Evolutionary conservation across 306 rosid genomes (phyloP), one percentile per base, ranked within the genome.

Genomic region (Quercus cerris): DNA sequence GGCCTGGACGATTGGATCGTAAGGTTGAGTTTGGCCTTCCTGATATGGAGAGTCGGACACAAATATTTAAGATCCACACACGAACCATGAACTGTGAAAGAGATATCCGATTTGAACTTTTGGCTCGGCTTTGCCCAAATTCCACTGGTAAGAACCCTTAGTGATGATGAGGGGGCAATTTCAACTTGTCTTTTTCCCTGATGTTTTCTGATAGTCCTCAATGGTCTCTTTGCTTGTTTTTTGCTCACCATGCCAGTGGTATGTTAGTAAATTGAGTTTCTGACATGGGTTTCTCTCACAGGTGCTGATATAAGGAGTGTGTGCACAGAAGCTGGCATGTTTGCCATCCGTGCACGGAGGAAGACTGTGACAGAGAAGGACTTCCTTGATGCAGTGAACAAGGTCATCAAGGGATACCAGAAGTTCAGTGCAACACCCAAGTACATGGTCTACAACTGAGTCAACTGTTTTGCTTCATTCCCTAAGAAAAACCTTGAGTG

Each of bases 21-120:
- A 96, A 96, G 87, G 98, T 96, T 69, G 99, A 96, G 88, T 96
- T 96, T 77, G 99, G 99, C 64, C 99, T 96, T 84, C 99, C 99
- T 44, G 99, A 96, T 71, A 77, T 96, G 87, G 99, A 96, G 91
- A 93, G 99, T 68, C 87, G 99, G 81, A 92, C 99, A 0, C 99
- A 96, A 75, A 96, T 96, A 57, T 96, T 96, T 82, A 96, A 96
- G 89, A 96, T 96, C 78, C 99, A 96, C 81, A 96, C 99, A 18
- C 80, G 99, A 76, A 96, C 99, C 62, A 93, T 96, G 99, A 96
- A 93, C 81, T 96, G 99, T 46, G 99, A 96, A 82, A 91, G 99
- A 81, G 99, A 96, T 74, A 13, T 96, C 76, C 92, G 98, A 15
- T 96, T 93, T 44, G 99, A 96, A 83, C 98, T 96, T 81, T 30